phyloP scores from a whole-genome alignment of 2,329 filamentous ascomycete species.

The Elsinoe fawcettii region DNA sequence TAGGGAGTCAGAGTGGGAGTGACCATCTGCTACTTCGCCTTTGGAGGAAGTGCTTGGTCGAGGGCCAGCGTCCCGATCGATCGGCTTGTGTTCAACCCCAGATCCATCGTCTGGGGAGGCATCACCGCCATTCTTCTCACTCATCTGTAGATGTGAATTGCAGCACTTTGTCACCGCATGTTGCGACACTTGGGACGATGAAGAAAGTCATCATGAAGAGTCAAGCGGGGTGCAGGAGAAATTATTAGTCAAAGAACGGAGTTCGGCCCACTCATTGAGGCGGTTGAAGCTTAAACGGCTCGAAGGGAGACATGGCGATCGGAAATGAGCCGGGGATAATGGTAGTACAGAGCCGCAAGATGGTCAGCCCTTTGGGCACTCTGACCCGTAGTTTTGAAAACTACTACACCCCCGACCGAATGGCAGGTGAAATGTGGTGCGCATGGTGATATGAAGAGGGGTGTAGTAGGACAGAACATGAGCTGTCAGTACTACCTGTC shows the following conservation, averaged over 20 bases:
- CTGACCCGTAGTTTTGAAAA: not conserved
- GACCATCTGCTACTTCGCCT: not conserved
- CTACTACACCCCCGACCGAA: not conserved
- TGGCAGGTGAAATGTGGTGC: not conserved
- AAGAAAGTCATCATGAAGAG: not conserved
- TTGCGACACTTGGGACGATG: not conserved
- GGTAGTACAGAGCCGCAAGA: not conserved
- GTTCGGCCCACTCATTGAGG: not conserved
- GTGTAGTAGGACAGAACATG: not conserved
- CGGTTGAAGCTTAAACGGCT: slow-evolving; percentile 1
- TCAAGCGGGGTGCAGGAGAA: not conserved
- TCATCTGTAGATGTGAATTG: not conserved
- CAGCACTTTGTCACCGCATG: not conserved
- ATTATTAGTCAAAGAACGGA: not conserved
- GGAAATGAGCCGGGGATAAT: not conserved
- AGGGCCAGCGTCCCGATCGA: not conserved
- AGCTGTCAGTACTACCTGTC: not conserved
- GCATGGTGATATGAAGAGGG: not conserved
- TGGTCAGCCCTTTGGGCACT: not conserved
- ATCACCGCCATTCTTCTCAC: not conserved
- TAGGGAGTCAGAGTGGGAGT: not conserved
- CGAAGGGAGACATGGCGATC: not conserved
- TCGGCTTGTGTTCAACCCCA: not conserved
- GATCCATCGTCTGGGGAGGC: not conserved
- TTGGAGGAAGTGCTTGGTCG: slow-evolving; percentile 1